A percentile compares a stretch with the other conserved stretches of the same genome.
Evolutionary conservation across 768 basidiomycete genomes (phyloP).

Genomic region (Termitomyces sp.): DNA sequence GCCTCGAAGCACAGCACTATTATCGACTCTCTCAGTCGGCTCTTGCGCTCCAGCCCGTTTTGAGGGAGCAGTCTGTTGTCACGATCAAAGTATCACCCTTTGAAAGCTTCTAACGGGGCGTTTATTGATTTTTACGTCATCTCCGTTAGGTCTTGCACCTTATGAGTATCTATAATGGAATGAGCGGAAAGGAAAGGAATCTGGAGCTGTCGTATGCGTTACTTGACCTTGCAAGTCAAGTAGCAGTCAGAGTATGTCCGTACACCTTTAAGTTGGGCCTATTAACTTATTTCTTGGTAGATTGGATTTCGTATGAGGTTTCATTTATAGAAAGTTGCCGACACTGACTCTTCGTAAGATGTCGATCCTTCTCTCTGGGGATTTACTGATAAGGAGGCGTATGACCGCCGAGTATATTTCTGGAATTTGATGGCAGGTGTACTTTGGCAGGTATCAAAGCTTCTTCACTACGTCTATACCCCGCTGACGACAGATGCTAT

Average conservation of each 20-base stretch:
- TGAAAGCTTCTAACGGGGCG: not conserved
- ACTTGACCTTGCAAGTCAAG: constrained; percentile 46
- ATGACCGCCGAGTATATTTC: constrained; percentile 54
- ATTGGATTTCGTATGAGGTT: constrained; percentile 42
- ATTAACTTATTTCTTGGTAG: constrained; percentile 23
- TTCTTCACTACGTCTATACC: not conserved
- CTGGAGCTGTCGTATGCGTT: constrained; percentile 45
- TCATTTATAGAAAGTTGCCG: not conserved
- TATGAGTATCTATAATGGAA: constrained; percentile 54
- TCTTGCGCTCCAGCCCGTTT: constrained; percentile 42
- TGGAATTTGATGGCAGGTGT: constrained; percentile 49
- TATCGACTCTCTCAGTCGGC: constrained; percentile 47
- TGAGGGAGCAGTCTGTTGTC: constrained; percentile 42
- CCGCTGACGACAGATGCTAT: not conserved
- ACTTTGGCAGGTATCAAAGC: constrained; percentile 47
- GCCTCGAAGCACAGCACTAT: constrained; percentile 53
- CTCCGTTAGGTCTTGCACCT: constrained; percentile 41
- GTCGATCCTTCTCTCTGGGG: constrained; percentile 53
- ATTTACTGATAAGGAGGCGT: constrained; percentile 47
- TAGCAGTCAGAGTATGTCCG: constrained; percentile 43
- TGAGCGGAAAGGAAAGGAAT: constrained; percentile 52
- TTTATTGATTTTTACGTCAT: not conserved
- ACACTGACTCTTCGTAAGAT: constrained; percentile 28
- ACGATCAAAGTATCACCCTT: constrained; percentile 37
- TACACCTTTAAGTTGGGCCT: not conserved